Evolutionary conservation across 345 rosid genomes (phyloP), one percentile per base, ranked within the genome.

Genomic region (Fremontodendron californicum): DNA sequence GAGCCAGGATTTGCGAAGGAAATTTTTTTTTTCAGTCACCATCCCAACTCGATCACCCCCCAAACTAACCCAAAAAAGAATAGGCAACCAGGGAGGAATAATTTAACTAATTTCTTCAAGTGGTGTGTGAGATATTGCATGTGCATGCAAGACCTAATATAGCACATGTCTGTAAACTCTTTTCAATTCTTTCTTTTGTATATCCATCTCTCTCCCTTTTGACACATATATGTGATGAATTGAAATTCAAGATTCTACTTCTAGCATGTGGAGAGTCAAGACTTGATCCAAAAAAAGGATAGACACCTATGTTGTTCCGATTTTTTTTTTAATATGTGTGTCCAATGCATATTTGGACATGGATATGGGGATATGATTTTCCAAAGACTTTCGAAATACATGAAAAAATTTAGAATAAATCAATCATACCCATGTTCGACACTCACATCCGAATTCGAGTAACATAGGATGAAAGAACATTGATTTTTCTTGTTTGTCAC

Each of bases 71-170:
- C n/a, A 21, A 21, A 54, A 54, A 21, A 27, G 21, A 27, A 12
- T 0, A 54, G 64, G 21, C 64, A 27, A 27, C 35, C 7, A 58
- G 33, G 18, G 0, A 27, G 27, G 37, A 3, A 18, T 57, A 57
- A 27, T 10, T 57, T 57, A 57, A 25, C 33, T 57, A 23, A 21
- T 57, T 9, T 58, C 35, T 27, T 58, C 33, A 58, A 58, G 64
- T 58, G 64, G 27, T n/a, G n/a, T n/a, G 35, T 58, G 64, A 2
- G 37, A 58, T 58, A 58, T 58, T 58, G 64, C 64, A 58, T 58
- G 64, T 58, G 64, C 64, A 58, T 58, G 64, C 64, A 58, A 58
- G 35, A 12, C 64, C 64, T 58, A 58, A 58, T 27, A n/a, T 27
- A 27, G 62, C 64, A 58, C 64, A 58, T 58, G 64, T 58, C 18